These are phyloP conservation scores for Pichia membranifaciens DNA, from an alignment of 805 yeast species.

Conservation along the genomic window DNA sequence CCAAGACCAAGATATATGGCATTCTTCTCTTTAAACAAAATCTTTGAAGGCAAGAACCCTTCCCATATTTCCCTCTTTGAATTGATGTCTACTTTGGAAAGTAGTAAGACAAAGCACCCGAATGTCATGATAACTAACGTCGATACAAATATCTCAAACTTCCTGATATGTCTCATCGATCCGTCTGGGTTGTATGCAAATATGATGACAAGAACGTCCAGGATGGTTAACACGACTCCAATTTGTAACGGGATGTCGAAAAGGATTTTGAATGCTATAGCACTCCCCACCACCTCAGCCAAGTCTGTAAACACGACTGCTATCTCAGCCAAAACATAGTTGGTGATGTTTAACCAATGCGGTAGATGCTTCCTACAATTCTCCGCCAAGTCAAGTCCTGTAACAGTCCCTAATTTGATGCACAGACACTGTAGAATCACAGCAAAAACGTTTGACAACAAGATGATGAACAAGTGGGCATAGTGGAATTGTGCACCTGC, in stretches of 20 bases:
- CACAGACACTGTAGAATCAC: conserved; percentile 77
- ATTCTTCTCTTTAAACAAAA: conserved; percentile 49
- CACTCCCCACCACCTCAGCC: conserved; percentile 94
- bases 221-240: conserved; percentile 75
- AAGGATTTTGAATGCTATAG: conserved; percentile 73
- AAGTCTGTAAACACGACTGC: conserved; percentile 90
- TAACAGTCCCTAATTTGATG: conserved; percentile 80
- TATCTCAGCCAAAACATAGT: conserved; percentile 71
- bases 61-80: conserved; percentile 45
- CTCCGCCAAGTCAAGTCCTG: conserved; percentile 84
- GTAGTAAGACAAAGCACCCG: conserved; percentile 65
- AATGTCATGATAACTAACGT: conserved; percentile 68
- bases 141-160: conserved; percentile 73
- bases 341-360: conserved; percentile 50
- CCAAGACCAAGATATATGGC: conserved; percentile 77
- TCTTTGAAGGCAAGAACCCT: conserved; percentile 66
- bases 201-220: conserved; percentile 74
- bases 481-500: conserved; percentile 81
- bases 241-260: conserved; percentile 64
- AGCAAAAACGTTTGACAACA: conserved; percentile 79
- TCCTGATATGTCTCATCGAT: conserved; percentile 64
- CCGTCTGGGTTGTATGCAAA: conserved; percentile 77
- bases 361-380: conserved; percentile 74
- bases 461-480: conserved; percentile 62
- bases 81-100: conserved; percentile 53